A percentile compares a stretch with the other conserved stretches of the same genome.
Evolutionary conservation across 805 yeast species (phyloP).

Genomic region (Lachancea meyersii): DNA sequence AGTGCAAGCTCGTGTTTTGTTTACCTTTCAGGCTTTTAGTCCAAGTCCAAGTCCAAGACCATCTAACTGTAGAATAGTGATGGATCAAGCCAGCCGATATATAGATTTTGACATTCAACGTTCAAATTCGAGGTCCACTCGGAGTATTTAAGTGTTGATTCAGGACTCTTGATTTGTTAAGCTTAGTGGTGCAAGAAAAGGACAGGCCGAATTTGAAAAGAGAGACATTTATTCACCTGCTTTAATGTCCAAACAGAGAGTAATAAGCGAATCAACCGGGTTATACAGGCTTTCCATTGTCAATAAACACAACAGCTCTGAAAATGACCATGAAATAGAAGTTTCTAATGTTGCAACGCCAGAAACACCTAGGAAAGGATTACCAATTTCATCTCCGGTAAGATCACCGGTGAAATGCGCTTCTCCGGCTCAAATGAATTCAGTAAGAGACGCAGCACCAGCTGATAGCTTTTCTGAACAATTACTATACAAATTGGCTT

Average conservation of each 20-base stretch:
- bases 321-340: background rate
- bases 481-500: constrained; percentile 38
- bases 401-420: background rate
- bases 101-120: too few relatives aligned
- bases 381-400: constrained; percentile 6
- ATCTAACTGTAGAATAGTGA: too few relatives aligned
- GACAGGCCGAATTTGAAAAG: too few relatives aligned
- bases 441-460: background rate
- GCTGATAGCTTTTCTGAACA: constrained; percentile 1
- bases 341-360: background rate
- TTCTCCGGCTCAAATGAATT: background rate
- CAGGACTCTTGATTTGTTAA: too few relatives aligned
- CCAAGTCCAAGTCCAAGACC: too few relatives aligned
- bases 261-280: constrained; percentile 48
- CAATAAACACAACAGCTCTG: constrained; percentile 7
- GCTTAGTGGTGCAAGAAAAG: too few relatives aligned
- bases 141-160: too few relatives aligned
- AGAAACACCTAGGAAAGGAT: constrained; percentile 6
- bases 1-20: too few relatives aligned
- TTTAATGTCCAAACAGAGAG: constrained; percentile 32
- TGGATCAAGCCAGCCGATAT: too few relatives aligned
- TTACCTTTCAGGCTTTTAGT: too few relatives aligned
- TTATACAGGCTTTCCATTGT: constrained; percentile 27
- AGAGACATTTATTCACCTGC: too few relatives aligned
- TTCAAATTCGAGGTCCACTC: too few relatives aligned